Evolutionary conservation across 176 grass and related monocot species (phyloP).

Genomic region (Panicum miliaceum): DNA sequence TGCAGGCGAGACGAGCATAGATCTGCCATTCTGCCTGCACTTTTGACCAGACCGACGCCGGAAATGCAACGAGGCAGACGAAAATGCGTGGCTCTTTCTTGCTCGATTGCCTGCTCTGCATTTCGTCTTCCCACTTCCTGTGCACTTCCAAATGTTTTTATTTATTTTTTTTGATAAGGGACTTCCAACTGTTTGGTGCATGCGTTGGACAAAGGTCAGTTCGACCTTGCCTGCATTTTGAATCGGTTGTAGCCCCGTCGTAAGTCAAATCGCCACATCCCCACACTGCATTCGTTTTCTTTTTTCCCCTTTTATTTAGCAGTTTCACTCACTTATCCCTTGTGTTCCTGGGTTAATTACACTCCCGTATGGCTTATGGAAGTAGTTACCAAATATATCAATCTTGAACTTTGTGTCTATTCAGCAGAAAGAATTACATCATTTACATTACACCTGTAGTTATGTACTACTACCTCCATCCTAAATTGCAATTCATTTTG

Average conservation of each 20-base stretch:
- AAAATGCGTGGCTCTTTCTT: background rate
- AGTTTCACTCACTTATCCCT: background rate
- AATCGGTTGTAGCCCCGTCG: background rate
- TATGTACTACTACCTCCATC: too few relatives aligned
- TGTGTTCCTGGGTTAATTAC: background rate
- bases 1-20: background rate
- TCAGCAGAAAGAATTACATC: background rate
- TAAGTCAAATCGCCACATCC: background rate
- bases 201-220: background rate
- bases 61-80: background rate
- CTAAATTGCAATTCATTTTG: too few relatives aligned
- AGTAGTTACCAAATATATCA: too few relatives aligned
- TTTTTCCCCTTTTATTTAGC: background rate
- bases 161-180: too few relatives aligned
- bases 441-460: background rate
- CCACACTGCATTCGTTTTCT: too few relatives aligned
- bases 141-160: background rate
- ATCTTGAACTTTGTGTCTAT: background rate
- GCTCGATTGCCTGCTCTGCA: background rate
- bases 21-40: slow-evolving; percentile 42
- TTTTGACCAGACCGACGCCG: slow-evolving; percentile 16
- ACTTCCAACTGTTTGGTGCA: background rate
- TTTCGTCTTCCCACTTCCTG: background rate
- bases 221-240: background rate
- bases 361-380: too few relatives aligned